Conservation (phyloP, 2,329 filamentous ascomycete species). For the Colletotrichum endophyticum region DNA sequence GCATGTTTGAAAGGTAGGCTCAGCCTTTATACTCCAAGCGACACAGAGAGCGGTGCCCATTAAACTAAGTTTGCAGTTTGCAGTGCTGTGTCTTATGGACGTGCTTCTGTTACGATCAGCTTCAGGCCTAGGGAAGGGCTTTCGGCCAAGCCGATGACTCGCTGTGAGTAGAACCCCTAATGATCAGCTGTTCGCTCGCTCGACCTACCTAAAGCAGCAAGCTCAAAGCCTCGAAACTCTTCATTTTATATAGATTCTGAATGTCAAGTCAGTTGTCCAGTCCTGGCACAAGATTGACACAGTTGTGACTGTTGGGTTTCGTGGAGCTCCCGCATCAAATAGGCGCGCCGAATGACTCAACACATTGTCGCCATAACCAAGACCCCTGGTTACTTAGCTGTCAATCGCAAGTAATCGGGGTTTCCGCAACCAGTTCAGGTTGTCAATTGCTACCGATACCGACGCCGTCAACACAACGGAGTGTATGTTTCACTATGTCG, state of each 20-base stretch:
- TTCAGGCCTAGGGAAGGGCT: not conserved
- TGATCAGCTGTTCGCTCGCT: accelerated
- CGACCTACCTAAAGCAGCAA: not conserved
- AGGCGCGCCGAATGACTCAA: not conserved
- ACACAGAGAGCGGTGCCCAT: not conserved
- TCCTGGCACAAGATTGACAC: not conserved
- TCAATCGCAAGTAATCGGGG: not conserved
- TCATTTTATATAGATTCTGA: accelerated
- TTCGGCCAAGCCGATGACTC: not conserved
- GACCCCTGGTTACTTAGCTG: not conserved
- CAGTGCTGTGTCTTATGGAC: not conserved
- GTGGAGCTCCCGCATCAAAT: not conserved
- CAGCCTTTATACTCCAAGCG: not conserved
- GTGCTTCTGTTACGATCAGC: not conserved
- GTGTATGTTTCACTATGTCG: not conserved
- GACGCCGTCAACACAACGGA: not conserved
- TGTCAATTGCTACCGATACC: accelerated
- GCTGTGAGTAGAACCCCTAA: not conserved
- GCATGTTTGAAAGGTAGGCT: not conserved
- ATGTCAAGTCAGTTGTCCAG: not conserved
- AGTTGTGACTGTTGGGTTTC: not conserved
- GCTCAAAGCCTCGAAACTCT: not conserved
- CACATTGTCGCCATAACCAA: not conserved
- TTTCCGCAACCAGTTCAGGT: not conserved
- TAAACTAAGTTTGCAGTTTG: not conserved